Evolutionary conservation across 2,329 filamentous ascomycete genomes (phyloP).

Genomic region (Colletotrichum sidae): DNA sequence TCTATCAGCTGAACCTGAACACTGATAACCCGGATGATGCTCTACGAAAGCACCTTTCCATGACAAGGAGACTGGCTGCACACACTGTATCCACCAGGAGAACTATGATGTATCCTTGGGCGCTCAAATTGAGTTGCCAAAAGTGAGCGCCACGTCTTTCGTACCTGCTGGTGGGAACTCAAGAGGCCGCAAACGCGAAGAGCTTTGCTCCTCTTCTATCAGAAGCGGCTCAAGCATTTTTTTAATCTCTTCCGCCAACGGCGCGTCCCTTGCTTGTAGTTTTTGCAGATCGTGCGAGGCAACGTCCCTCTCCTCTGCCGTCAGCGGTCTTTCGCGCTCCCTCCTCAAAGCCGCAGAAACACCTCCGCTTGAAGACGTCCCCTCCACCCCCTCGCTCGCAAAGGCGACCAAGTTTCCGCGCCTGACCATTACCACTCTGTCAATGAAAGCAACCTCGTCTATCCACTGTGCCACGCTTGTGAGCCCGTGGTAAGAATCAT

Average conservation of each 20-base stretch:
- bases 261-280: slow-evolving; percentile 40
- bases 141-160: too few species aligned
- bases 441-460: slow-evolving; percentile 45
- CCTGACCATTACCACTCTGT: slow-evolving; percentile 54
- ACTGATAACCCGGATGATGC: too few species aligned
- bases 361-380: slow-evolving; percentile 20
- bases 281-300: slow-evolving; percentile 43
- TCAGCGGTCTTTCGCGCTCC: slow-evolving; percentile 46
- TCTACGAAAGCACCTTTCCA: too few species aligned
- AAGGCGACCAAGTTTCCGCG: slow-evolving; percentile 52
- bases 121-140: too few species aligned
- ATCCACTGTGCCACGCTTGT: slow-evolving; percentile 50
- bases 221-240: slow-evolving; percentile 42
- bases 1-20: too few species aligned
- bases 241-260: slow-evolving; percentile 42
- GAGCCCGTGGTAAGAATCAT: slow-evolving; percentile 57
- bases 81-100: too few species aligned
- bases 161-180: slow-evolving; percentile 34
- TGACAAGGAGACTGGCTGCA: too few species aligned
- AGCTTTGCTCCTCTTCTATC: slow-evolving; percentile 6
- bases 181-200: slow-evolving; percentile 38
- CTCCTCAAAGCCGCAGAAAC: slow-evolving; percentile 41
- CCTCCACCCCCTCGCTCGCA: slow-evolving; percentile 18
- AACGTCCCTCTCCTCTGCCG: slow-evolving; percentile 40
- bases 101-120: too few species aligned